Evolutionary conservation across 1,284 basidiomycete species (phyloP).

Genomic region (Apiotrichum siamense): DNA sequence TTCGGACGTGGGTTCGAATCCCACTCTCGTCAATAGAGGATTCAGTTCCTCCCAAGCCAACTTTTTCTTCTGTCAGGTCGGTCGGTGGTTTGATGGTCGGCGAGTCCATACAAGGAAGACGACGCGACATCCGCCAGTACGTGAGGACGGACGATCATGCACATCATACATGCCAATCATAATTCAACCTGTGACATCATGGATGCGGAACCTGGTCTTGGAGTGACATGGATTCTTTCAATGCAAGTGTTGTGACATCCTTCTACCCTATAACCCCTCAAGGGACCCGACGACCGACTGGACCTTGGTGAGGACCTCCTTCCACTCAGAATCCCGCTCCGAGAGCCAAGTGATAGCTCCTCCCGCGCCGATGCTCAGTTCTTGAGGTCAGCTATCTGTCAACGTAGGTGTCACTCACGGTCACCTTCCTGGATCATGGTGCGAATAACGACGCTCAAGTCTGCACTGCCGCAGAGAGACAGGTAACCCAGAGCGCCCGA

Average conservation of each 20-base stretch:
- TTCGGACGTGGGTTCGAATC: constrained; percentile 46
- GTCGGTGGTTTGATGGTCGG: too few species aligned
- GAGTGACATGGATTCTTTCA: neutral
- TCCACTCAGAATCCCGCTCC: constrained; percentile 81
- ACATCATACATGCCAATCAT: too few species aligned
- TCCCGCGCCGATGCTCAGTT: constrained; percentile 66
- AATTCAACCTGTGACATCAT: neutral
- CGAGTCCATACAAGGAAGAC: too few species aligned
- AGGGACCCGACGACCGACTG: constrained; percentile 42
- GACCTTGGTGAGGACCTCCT: constrained; percentile 83
- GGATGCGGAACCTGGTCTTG: neutral
- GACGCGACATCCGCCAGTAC: too few species aligned
- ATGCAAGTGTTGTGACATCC: neutral
- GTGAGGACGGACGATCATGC: too few species aligned
- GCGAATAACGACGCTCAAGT: constrained; percentile 94
- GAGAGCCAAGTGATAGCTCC: constrained; percentile 95
- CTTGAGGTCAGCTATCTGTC: neutral
- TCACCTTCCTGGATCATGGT: constrained; percentile 76
- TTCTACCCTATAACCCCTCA: constrained; percentile 10
- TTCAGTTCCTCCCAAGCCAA: neutral
- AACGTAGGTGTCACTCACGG: constrained; percentile 18
- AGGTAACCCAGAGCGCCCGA: constrained; percentile 94
- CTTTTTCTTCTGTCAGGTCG: neutral
- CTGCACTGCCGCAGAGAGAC: constrained; percentile 78
- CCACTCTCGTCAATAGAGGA: constrained; percentile 23